These are phyloP conservation scores for Triticum urartu DNA, from an alignment of 176 grass and related monocot genomes.

Conservation along the genomic window DNA sequence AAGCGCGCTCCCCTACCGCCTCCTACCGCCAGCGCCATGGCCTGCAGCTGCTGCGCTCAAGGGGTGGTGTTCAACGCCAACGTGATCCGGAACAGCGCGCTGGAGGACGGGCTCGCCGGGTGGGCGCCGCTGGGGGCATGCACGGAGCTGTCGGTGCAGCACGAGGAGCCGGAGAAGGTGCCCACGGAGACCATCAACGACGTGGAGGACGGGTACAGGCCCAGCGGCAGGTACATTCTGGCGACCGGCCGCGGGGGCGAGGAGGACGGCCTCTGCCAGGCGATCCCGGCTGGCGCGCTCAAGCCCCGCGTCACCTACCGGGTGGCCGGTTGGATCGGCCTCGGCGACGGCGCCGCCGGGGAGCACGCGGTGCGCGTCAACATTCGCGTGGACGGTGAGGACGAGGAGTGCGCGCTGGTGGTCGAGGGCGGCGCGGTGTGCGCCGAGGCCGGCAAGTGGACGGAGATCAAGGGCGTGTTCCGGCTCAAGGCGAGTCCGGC, in stretches of 20 bases:
- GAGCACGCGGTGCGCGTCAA: constrained; percentile 33
- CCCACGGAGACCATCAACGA: constrained; percentile 49
- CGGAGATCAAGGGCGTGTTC: constrained; percentile 72
- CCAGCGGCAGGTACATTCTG: constrained; percentile 54
- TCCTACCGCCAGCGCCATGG: background rate
- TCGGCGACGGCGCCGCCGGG: background rate
- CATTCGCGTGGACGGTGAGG: background rate
- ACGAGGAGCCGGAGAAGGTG: constrained; percentile 36
- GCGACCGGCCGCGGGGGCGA: constrained; percentile 36
- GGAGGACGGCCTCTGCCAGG: constrained; percentile 44
- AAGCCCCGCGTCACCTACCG: constrained; percentile 47
- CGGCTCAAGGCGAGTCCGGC: constrained; percentile 36
- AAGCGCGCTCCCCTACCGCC: background rate
- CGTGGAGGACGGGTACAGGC: constrained; percentile 28
- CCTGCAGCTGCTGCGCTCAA: constrained; percentile 27
- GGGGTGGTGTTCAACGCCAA: constrained; percentile 46
- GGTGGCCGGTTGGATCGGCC: constrained; percentile 53
- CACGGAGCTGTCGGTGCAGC: constrained; percentile 36
- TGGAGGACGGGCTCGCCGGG: constrained; percentile 40
- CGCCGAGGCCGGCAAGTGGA: constrained; percentile 34
- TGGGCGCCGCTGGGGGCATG: constrained; percentile 50
- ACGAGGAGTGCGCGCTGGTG: constrained; percentile 18
- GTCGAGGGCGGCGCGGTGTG: constrained; percentile 45
- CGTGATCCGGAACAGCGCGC: constrained; percentile 53
- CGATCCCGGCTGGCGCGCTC: constrained; percentile 30